phyloP scores from a whole-genome alignment of 108 stramenopile species.

The Asterionellopsis glacialis region DNA sequence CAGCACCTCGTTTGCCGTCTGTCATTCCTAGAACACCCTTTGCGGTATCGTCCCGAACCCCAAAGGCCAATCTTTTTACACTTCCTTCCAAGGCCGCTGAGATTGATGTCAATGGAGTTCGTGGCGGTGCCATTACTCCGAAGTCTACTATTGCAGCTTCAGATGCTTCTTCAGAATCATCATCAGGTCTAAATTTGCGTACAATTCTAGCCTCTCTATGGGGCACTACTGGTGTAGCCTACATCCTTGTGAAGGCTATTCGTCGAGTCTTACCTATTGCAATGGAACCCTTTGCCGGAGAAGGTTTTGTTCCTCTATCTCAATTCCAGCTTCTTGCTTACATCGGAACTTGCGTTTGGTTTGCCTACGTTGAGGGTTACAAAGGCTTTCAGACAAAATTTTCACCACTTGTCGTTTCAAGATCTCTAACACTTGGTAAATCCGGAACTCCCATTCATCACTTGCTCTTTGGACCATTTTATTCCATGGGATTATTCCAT shows the following conservation, averaged over 20 bases:
- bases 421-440: constrained; percentile 72
- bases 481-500: constrained; percentile 92
- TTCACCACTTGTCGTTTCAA: constrained; percentile 89
- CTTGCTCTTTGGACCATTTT: constrained; percentile 81
- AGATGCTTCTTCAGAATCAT: too few relatives aligned
- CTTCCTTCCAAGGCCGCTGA: too few relatives aligned
- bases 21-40: too few relatives aligned
- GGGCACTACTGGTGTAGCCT: constrained; percentile 84
- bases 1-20: too few relatives aligned
- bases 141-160: too few relatives aligned
- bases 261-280: constrained; percentile 88
- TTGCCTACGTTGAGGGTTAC: constrained; percentile 95
- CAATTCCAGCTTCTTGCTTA: constrained; percentile 70
- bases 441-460: constrained; percentile 35
- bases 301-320: constrained; percentile 40
- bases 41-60: too few relatives aligned
- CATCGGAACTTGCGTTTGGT: constrained; percentile 57
- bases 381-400: constrained; percentile 96
- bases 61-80: too few relatives aligned
- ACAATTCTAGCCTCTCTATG: constrained; percentile 52
- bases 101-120: too few relatives aligned
- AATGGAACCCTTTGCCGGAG: constrained; percentile 72
- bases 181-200: too few relatives aligned
- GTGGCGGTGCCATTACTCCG: too few relatives aligned
- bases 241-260: constrained; percentile 85